These are phyloP conservation scores for Stipa capillata DNA, from an alignment of 176 grass and related monocot genomes.

Conservation along the genomic window DNA sequence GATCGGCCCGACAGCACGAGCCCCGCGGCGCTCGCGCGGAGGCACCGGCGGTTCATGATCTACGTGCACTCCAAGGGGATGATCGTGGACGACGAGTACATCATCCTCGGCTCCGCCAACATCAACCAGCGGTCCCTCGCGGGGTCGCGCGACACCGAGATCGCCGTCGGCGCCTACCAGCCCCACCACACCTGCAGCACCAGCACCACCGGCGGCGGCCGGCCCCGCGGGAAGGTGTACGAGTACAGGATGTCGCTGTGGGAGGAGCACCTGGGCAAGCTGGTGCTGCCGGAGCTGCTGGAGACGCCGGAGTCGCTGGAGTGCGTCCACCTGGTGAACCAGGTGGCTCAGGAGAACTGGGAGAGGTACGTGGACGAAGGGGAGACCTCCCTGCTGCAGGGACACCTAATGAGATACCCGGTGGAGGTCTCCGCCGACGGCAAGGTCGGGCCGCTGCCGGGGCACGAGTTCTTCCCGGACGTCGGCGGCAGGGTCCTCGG, in stretches of 20 bases:
- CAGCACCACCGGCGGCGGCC: not conserved
- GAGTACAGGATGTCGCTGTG: slow-evolving; percentile 57
- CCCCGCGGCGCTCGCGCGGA: slow-evolving; percentile 2
- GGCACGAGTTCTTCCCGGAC: slow-evolving; percentile 43
- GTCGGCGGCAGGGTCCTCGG: slow-evolving; percentile 47
- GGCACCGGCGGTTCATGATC: slow-evolving; percentile 69
- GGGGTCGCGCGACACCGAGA: slow-evolving; percentile 81
- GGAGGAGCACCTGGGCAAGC: slow-evolving; percentile 55
- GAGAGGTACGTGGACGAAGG: not conserved
- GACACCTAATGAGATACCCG: slow-evolving; percentile 51
- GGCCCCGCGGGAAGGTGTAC: slow-evolving; percentile 41
- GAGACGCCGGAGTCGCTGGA: slow-evolving; percentile 13
- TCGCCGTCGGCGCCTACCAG: slow-evolving; percentile 81
- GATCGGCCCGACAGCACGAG: not conserved
- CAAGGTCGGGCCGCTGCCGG: not conserved
- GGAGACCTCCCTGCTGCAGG: not conserved
- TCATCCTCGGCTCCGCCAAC: slow-evolving; percentile 84
- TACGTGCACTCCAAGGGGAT: slow-evolving; percentile 93
- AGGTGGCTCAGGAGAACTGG: slow-evolving; percentile 34
- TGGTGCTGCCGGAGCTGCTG: not conserved
- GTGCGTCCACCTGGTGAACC: slow-evolving; percentile 39
- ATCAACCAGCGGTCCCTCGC: slow-evolving; percentile 83
- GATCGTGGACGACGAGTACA: slow-evolving; percentile 94
- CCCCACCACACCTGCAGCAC: slow-evolving; percentile 25
- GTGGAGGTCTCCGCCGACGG: slow-evolving; percentile 21